These are phyloP conservation scores for Dictyostelium firmibasis DNA, from an alignment of 78 protist species.

Conservation along the genomic window DNA sequence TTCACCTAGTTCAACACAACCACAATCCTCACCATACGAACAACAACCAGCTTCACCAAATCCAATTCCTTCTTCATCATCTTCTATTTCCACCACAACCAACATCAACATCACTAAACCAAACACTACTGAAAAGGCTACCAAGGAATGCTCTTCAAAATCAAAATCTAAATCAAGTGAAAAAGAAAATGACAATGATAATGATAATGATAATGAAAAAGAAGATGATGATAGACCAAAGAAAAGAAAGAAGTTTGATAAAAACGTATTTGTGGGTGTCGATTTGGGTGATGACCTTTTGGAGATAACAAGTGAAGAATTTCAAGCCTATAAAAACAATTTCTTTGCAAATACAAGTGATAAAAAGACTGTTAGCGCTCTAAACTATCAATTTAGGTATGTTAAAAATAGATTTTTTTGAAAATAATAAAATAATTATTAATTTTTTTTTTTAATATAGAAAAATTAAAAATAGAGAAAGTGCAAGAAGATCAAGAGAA, in stretches of 20 bases:
- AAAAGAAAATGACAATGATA: not conserved
- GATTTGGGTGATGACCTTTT: constrained; percentile 9
- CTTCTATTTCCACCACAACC: not conserved
- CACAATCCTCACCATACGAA: not conserved
- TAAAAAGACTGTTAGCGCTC: not conserved
- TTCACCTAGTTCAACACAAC: not conserved
- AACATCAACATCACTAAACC: not conserved
- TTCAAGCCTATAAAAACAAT: constrained; percentile 13
- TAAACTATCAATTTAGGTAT: constrained; percentile 61
- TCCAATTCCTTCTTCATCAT: not conserved
- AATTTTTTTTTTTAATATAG: constrained; percentile 6
- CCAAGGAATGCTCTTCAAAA: not conserved
- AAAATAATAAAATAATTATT: no score
- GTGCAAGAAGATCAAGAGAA: constrained; percentile 74
- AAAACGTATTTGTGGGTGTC: constrained; percentile 14
- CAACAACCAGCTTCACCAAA: constrained; percentile 2
- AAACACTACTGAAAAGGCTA: not conserved
- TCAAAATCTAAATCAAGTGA: not conserved
- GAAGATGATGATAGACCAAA: constrained; percentile 17
- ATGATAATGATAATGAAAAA: not conserved
- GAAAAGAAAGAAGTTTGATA: constrained; percentile 48
- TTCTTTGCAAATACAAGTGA: constrained; percentile 15
- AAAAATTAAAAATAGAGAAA: constrained; percentile 73
- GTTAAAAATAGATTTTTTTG: not conserved
- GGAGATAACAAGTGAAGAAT: constrained; percentile 37